These are phyloP conservation scores for Debaryomyces psychrophilus DNA, from an alignment of 1,139 yeast species.

Conservation along the genomic window DNA sequence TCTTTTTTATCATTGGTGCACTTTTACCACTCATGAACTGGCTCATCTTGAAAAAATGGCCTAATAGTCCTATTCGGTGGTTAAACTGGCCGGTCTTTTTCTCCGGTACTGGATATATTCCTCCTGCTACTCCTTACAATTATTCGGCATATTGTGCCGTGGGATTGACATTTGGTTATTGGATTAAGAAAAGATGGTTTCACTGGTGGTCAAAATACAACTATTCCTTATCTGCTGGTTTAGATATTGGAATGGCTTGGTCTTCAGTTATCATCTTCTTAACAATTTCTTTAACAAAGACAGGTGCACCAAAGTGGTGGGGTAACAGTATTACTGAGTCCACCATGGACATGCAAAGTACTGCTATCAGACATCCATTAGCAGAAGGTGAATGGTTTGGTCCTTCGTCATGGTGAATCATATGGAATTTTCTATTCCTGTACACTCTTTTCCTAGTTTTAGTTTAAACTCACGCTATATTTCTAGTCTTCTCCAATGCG, in stretches of 20 bases:
- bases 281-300: conserved; percentile 46
- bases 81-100: conserved; percentile 19
- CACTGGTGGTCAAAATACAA: conserved; percentile 72
- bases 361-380: conserved; percentile 12
- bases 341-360: conserved; percentile 30
- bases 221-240: conserved; percentile 59
- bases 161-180: conserved; percentile 26
- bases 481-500: too few species aligned
- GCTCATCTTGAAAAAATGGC: conserved; percentile 36
- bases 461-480: background rate
- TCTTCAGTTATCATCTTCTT: conserved; percentile 53
- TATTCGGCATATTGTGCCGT: conserved; percentile 41
- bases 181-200: conserved; percentile 33
- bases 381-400: conserved; percentile 20
- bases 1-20: conserved; percentile 60
- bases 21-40: conserved; percentile 46
- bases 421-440: background rate
- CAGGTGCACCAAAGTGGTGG: conserved; percentile 50
- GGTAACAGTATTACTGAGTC: conserved; percentile 42
- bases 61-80: conserved; percentile 43
- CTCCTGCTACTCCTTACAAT: conserved; percentile 45
- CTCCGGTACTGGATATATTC: conserved; percentile 6
- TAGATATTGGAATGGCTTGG: conserved; percentile 60
- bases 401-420: conserved; percentile 20
- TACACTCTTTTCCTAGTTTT: background rate